Evolutionary conservation across 495 filamentous ascomycete genomes (phyloP), one percentile per base, ranked within the genome.

Genomic region (Tuber umbilicatum): DNA sequence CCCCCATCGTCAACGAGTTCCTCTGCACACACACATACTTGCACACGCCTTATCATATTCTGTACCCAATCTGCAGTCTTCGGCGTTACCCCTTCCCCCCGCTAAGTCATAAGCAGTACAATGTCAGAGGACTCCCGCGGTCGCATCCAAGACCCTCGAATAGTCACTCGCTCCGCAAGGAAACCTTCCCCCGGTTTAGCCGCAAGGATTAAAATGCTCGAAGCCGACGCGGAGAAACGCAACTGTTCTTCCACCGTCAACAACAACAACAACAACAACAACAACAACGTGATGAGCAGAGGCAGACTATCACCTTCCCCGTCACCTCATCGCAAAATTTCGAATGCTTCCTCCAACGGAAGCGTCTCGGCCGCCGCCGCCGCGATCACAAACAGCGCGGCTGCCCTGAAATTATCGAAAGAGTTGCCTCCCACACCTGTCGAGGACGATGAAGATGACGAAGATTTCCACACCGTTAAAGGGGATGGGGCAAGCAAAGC

Each of bases 151-250:
- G 79, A 81, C 77, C 79, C 75, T 70, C 79, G 71, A 70, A 70
- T 80, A 76, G 69, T 79, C 70, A 70, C 72, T 71, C 78, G 72
- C 70, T 78, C 79, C 60, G 77, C 76, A 60, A 72, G 80, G 70
- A 82, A 78, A 74, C 80, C 80, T 64, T 82, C 80, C 72, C 80
- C 80, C 35, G 81, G 80, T 41, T 77, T 82, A 55, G 80, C 81
- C 68, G 80, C 80, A 77, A 82, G 80, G 76, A 82, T 82, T 67
- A 77, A 75, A 73, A 82, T 82, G 80, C 80, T 82, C 69, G 80
- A 82, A 69, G 80, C 80, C 55, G 80, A 82, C 68, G 80, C 80
- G 41, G 80, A 82, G 73, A 82, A 80, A 43, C 81, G 80, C 72
- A 82, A 77, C 79, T 75, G 27, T 19, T 64, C 55, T 64, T 64